Evolutionary conservation across 805 yeast species (phyloP), one percentile per base, ranked within the genome.

Genomic region (Starmerella apis): DNA sequence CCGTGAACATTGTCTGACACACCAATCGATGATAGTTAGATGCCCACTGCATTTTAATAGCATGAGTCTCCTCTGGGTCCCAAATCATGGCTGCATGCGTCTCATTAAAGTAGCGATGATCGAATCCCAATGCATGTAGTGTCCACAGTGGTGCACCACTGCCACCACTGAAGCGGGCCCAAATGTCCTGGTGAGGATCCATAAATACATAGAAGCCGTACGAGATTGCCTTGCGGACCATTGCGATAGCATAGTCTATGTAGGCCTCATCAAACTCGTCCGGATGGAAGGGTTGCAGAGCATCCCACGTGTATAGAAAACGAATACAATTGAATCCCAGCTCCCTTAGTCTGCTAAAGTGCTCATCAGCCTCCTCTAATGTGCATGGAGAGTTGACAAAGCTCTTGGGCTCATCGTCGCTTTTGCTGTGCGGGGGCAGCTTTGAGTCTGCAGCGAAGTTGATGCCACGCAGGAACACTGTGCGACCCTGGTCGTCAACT

Each of bases 61-160:
- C 70, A 62, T 52, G 46, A 32, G 46, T 32, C 9, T 46, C 51
- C 62, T 70, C 72, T 16, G 68, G 62, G 58, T 83, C 80, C 62
- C 88, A 95, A 19, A 86, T 63, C 30, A 85, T 64, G 0, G 96
- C 90, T 1, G 95, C 94, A 52, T 83, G 85, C 4, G 92, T 84
- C 2, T 57, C 71, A 1, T 74, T 65, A 59, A 92, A 85, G 33
- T 51, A 47, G n/a, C 52, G 53, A 18, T 94, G 94, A 51, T 88
- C 77, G 43, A 88, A 68, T 0, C 96, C 96, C 1, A 88, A 94
- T n/a, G 90, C 88, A 59, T 82, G 80, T 8, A 86, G 66, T 0
- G 96, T 87, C 96, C 96, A 87, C 62, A 83, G 58, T 0, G 96
- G 96, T 6, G 96, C 95, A 18, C 96, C 96, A 50, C 86, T 79